These are phyloP conservation scores for Cytospora leucostoma DNA, from an alignment of 2,329 filamentous ascomycete species.

Conservation along the genomic window DNA sequence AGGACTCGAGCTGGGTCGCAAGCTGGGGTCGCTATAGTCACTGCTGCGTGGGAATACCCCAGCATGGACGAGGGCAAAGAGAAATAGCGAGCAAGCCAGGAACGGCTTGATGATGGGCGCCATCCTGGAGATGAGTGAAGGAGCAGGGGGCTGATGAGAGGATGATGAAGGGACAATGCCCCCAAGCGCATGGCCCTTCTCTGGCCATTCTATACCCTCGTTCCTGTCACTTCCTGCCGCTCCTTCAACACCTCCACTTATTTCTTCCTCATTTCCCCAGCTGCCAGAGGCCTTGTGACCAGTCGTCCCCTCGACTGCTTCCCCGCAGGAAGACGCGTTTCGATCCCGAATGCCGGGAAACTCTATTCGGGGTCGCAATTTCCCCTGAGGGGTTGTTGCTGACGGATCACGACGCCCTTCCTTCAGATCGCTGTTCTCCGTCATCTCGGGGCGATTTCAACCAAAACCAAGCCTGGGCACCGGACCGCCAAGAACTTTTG, in stretches of 20 bases:
- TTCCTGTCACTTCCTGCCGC: neutral
- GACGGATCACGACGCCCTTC: neutral
- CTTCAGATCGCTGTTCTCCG: neutral
- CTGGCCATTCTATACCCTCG: slow-evolving; percentile 1
- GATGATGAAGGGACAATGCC: neutral
- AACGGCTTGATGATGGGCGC: slow-evolving; percentile 23
- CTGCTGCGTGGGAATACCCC: slow-evolving; percentile 6
- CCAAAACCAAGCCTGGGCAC: too few species aligned
- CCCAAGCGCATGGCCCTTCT: neutral
- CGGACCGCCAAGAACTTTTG: neutral
- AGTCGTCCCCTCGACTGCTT: neutral
- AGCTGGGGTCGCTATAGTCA: slow-evolving; percentile 23
- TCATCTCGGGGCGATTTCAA: neutral
- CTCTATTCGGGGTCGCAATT: neutral
- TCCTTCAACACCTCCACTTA: neutral
- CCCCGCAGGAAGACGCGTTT: neutral
- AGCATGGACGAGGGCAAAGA: slow-evolving; percentile 16
- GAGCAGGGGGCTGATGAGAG: neutral
- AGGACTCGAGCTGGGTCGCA: slow-evolving; percentile 3
- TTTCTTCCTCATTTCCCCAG: neutral
- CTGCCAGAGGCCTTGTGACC: neutral
- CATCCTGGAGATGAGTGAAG: slow-evolving; percentile 19
- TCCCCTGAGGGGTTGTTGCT: neutral
- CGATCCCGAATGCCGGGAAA: neutral
- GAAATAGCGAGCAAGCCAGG: slow-evolving; percentile 23